Conservation (phyloP, 192 early-diverging fungal genomes). For the Diversispora epigaea region DNA sequence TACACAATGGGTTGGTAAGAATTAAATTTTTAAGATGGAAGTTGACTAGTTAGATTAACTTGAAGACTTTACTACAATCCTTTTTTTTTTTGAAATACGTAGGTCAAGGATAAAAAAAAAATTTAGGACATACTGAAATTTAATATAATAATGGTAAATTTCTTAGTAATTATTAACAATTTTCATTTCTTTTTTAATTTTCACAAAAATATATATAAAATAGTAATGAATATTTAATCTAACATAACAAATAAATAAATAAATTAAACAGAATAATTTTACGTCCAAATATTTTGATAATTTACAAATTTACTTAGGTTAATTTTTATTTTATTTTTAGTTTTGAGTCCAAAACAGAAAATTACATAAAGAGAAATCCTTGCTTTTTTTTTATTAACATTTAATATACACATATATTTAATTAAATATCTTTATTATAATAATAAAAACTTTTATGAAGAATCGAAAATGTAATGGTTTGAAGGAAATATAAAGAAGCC, state of each 20-base stretch:
- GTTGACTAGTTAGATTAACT: too few species aligned
- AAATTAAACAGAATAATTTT: conserved; percentile 57
- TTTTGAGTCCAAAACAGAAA: conserved; percentile 79
- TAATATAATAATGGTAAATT: too few species aligned
- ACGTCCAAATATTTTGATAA: background rate
- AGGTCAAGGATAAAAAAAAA: too few species aligned
- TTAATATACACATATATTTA: background rate
- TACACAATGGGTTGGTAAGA: too few species aligned
- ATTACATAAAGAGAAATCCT: conserved; percentile 83
- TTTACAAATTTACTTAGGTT: background rate
- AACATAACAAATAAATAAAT: background rate
- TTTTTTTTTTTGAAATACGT: too few species aligned
- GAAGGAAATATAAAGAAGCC: conserved; percentile 85
- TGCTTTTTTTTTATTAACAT: conserved; percentile 35
- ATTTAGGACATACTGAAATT: too few species aligned
- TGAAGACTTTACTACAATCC: too few species aligned
- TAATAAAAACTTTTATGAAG: conserved; percentile 64
- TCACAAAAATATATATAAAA: conserved; percentile 65
- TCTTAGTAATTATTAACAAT: too few species aligned
- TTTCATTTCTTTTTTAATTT: conserved; percentile 33
- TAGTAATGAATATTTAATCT: background rate
- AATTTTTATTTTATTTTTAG: conserved; percentile 31
- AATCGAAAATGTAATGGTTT: conserved; percentile 79
- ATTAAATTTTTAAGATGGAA: too few species aligned
- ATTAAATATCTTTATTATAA: background rate